Base-by-base conservation (phyloP, 2,329 filamentous ascomycete species). In the Chalaropsis thielavioides region DNA sequence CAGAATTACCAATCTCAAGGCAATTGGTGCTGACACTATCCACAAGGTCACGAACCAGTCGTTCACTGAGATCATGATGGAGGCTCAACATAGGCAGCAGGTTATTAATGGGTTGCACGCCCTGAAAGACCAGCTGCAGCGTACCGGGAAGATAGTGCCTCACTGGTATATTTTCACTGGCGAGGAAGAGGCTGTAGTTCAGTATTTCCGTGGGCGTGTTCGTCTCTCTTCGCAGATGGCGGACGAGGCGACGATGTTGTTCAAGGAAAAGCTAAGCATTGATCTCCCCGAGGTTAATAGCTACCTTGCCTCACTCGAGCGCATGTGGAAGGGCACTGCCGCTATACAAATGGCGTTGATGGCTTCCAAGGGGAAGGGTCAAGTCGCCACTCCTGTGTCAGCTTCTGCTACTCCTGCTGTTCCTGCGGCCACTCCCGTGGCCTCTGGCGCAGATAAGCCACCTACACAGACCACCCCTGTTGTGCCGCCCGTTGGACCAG, bases 231-330 rank as follows among this genome's bases (percentile, higher is more conserved):
- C 40, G 7, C 59, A 61, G 22, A 27, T 27, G 13, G 31, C 31
- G 17, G 59, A 61, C 13, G 19, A 27, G 24, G 11, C 22, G 41
- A 31, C 7, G 3, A 61, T 27, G 43, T 7, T 11, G 15, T 38
- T 56, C 8, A 65, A 65, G 22, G 22, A 35, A 40, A 38, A 5
- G 10, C 17, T 65, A 2, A 65, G 27, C n/a, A 61, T 65, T 19
- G 58, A 61, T 43, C 6, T 61, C 7, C 44, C 27, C 11, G 64
- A 65, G 31, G 22, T 65, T n/a, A 40, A 61, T 11, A n/a, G 5
- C 10, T 54, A 41, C 38, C 15, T 27, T 46, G 11, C n/a, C 3
- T 19, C 44, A 19, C 22, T 65, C 15, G 54, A 61, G 22, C 56
- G 38, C 2, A 31, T 61, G 8, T 61, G 59, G 59, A 46, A 44